These are phyloP conservation scores for Colletotrichum echinochloae DNA, from an alignment of 2,329 filamentous ascomycete genomes.

Conservation along the genomic window DNA sequence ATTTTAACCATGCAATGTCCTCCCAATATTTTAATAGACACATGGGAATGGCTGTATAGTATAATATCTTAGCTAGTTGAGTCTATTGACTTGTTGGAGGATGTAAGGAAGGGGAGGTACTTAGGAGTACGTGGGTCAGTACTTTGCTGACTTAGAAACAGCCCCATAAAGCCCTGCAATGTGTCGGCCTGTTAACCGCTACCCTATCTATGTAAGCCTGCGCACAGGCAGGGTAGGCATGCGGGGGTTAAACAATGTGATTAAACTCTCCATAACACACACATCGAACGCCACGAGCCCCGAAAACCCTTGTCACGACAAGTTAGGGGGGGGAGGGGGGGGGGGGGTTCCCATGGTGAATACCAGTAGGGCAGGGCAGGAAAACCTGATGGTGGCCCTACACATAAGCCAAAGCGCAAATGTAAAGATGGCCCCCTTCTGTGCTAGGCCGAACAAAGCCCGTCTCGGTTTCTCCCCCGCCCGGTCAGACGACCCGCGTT, in stretches of 20 bases:
- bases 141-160: too few species aligned
- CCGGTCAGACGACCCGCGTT: slow-evolving; percentile 31
- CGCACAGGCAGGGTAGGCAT: not conserved
- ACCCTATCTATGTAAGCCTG: too few species aligned
- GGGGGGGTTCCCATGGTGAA: too few species aligned
- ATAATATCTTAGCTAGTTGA: too few species aligned
- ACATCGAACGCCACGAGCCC: slow-evolving; percentile 10
- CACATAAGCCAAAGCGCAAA: slow-evolving; percentile 8
- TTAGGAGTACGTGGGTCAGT: too few species aligned
- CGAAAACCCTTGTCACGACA: not conserved
- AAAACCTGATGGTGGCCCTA: slow-evolving; percentile 7
- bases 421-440: not conserved
- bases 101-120: too few species aligned
- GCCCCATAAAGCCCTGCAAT: too few species aligned
- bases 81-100: too few species aligned
- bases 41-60: too few species aligned
- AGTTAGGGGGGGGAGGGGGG: slow-evolving; percentile 9
- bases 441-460: slow-evolving; percentile 10
- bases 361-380: not conserved
- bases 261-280: slow-evolving; percentile 11
- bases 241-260: not conserved
- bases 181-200: too few species aligned
- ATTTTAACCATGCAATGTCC: too few species aligned
- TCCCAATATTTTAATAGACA: too few species aligned
- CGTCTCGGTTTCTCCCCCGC: slow-evolving; percentile 28